These are phyloP conservation scores for Solanum bulbocastanum DNA, from an alignment of 257 asterid genomes.

Conservation along the genomic window DNA sequence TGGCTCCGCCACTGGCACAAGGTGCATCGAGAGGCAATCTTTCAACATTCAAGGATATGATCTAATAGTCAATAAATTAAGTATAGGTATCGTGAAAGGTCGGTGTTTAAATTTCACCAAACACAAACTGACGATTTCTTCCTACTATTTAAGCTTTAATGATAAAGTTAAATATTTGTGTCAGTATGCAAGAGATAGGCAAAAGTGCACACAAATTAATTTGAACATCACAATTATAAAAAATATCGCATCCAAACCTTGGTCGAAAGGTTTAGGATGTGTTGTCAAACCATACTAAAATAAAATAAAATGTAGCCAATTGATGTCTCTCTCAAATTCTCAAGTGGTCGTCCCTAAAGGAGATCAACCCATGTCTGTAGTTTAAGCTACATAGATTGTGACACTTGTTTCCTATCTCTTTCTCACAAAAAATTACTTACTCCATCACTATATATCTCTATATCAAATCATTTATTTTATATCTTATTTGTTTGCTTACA, in stretches of 20 bases:
- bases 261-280: neutral
- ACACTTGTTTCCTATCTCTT: conserved; percentile 6
- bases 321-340: conserved; percentile 16
- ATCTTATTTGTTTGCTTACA: conserved; percentile 29
- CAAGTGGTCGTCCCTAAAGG: conserved; percentile 56
- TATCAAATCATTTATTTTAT: conserved; percentile 1
- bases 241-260: neutral
- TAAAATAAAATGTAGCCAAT: conserved; percentile 2
- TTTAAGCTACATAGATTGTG: conserved; percentile 56
- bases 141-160: neutral
- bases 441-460: neutral
- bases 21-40: neutral
- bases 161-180: neutral
- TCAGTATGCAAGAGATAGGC: fast-evolving
- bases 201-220: fast-evolving
- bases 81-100: neutral
- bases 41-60: neutral
- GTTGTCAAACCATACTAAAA: conserved; percentile 6
- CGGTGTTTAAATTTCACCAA: neutral
- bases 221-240: neutral
- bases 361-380: conserved; percentile 41
- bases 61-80: neutral
- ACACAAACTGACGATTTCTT: neutral
- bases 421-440: neutral
- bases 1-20: neutral